A percentile compares a stretch with the other conserved stretches of the same genome.
These are phyloP conservation scores for Rhodotorula sp. DNA, from an alignment of 1,284 basidiomycete genomes.

Conservation along the genomic window DNA sequence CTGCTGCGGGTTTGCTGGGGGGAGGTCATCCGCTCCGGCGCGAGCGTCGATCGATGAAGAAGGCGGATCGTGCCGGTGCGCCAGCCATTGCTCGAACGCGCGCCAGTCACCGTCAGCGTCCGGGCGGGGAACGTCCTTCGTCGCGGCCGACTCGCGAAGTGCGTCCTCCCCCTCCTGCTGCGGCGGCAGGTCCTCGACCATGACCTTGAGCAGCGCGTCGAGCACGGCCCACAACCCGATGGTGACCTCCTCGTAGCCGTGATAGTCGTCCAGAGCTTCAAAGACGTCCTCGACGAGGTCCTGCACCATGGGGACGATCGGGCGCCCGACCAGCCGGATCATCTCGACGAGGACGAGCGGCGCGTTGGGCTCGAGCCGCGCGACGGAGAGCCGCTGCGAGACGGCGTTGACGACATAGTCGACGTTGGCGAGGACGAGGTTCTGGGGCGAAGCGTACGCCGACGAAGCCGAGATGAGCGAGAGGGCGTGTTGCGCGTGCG, in stretches of 20 bases:
- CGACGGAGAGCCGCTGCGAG: constrained; percentile 71
- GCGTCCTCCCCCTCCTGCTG: neutral
- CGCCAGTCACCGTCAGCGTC: constrained; percentile 46
- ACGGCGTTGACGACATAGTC: constrained; percentile 90
- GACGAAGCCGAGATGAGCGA: constrained; percentile 66
- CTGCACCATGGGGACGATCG: constrained; percentile 79
- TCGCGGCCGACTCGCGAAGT: neutral
- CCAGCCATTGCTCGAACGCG: constrained; percentile 66
- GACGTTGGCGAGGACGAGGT: constrained; percentile 84
- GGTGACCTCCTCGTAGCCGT: constrained; percentile 69
- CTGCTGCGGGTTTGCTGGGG: constrained; percentile 29
- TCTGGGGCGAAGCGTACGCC: constrained; percentile 78
- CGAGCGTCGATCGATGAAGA: neutral
- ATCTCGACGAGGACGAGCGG: constrained; percentile 72
- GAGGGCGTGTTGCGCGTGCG: constrained; percentile 70
- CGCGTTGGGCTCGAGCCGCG: constrained; percentile 65
- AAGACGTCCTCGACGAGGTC: constrained; percentile 95
- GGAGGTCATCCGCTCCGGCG: constrained; percentile 54
- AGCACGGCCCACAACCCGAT: constrained; percentile 62
- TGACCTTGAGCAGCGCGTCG: constrained; percentile 77
- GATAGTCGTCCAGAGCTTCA: constrained; percentile 86
- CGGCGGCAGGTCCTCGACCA: constrained; percentile 54
- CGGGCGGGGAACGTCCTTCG: neutral
- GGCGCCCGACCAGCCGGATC: constrained; percentile 77
- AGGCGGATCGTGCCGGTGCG: constrained; percentile 56